phyloP scores from a whole-genome alignment of 1,284 basidiomycete genomes.

The Spongispora temasekensis region DNA sequence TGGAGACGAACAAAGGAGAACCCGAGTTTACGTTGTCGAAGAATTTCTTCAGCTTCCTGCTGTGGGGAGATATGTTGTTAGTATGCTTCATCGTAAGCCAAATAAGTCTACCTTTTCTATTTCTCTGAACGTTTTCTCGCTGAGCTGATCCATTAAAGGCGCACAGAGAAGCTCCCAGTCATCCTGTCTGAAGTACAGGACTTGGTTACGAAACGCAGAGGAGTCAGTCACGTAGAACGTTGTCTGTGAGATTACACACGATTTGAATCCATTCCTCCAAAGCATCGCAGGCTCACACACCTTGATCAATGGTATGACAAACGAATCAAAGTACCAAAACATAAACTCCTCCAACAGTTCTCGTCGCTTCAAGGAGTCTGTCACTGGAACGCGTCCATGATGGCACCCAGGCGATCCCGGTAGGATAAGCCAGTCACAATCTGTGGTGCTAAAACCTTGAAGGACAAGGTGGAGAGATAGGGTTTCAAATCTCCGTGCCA shows the following conservation, averaged over 20 bases:
- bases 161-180: slow-evolving; percentile 87
- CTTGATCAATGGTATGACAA: slow-evolving; percentile 79
- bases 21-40: slow-evolving; percentile 71
- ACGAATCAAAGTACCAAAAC: slow-evolving; percentile 91
- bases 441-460: slow-evolving; percentile 75
- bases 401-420: slow-evolving; percentile 36
- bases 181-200: slow-evolving; percentile 93
- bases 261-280: not conserved
- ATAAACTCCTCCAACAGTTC: slow-evolving; percentile 83
- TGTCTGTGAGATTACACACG: slow-evolving; percentile 58
- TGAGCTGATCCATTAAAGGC: slow-evolving; percentile 78
- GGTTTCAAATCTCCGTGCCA: slow-evolving; percentile 78
- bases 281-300: slow-evolving; percentile 41
- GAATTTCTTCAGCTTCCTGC: slow-evolving; percentile 64
- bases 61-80: slow-evolving; percentile 31
- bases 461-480: slow-evolving; percentile 79
- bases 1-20: slow-evolving; percentile 88
- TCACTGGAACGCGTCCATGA: slow-evolving; percentile 56
- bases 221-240: slow-evolving; percentile 96
- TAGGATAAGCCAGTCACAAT: slow-evolving; percentile 81
- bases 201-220: slow-evolving; percentile 80
- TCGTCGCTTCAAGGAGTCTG: slow-evolving; percentile 73
- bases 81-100: not conserved
- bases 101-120: slow-evolving; percentile 52
- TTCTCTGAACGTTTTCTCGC: slow-evolving; percentile 63